phyloP scores from a whole-genome alignment of 805 yeast species.

The Metschnikowia proteae region DNA sequence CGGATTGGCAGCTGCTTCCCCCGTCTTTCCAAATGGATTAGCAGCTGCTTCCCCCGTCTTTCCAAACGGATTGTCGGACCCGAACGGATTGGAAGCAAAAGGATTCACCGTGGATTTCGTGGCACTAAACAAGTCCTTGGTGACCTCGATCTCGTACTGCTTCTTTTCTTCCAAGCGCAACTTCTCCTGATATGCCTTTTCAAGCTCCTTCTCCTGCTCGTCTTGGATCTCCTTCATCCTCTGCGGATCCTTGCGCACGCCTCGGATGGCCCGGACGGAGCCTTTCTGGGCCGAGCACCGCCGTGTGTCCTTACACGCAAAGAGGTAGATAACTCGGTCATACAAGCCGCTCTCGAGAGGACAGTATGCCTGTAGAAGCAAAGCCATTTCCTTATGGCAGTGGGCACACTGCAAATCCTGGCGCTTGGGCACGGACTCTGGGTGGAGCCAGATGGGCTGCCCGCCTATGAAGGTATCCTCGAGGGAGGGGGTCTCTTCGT shows the following conservation, averaged over 20 bases:
- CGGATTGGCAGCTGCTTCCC: too few species aligned
- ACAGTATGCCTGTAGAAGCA: conserved; percentile 76
- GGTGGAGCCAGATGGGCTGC: conserved; percentile 58
- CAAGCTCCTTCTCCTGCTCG: conserved; percentile 29
- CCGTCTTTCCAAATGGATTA: neutral
- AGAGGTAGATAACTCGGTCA: conserved; percentile 78
- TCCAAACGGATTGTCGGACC: conserved; percentile 21
- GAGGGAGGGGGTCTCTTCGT: conserved; percentile 35
- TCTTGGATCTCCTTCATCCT: conserved; percentile 38
- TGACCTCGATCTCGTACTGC: conserved; percentile 34
- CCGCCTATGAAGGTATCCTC: conserved; percentile 85
- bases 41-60: neutral
- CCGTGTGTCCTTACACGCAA: conserved; percentile 58
- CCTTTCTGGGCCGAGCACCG: conserved; percentile 69
- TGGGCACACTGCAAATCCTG: conserved; percentile 57
- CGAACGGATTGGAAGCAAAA: conserved; percentile 26
- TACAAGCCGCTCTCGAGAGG: conserved; percentile 70
- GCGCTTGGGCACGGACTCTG: conserved; percentile 52
- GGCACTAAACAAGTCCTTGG: conserved; percentile 37
- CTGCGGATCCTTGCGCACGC: conserved; percentile 58
- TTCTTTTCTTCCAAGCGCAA: conserved; percentile 42
- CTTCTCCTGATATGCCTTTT: conserved; percentile 37
- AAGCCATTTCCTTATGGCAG: conserved; percentile 60
- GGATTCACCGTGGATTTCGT: conserved; percentile 31
- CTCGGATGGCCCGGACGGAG: conserved; percentile 71